Percentiles rank a stretch among this genome's conserved stretches.
Evolutionary conservation across 805 yeast genomes (phyloP).

Genomic region (Nakazawaea pomicola): DNA sequence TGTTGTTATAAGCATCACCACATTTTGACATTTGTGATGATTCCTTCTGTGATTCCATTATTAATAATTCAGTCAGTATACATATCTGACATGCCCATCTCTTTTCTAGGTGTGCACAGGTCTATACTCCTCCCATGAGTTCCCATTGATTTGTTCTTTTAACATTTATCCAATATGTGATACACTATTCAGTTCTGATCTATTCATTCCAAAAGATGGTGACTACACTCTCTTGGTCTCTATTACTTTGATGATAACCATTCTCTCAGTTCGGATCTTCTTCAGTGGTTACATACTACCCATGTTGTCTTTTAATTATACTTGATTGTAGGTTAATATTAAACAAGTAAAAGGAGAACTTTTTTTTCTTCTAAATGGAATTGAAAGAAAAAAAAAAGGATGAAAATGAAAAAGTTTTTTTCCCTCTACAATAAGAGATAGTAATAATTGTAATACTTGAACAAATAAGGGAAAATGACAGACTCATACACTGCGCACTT

Average conservation of each 20-base stretch:
- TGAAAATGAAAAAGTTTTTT: not conserved
- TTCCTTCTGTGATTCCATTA: too few species aligned
- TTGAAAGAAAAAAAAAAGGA: not conserved
- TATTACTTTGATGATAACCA: not conserved
- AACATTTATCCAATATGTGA: not conserved
- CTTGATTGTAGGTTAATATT: constrained; percentile 16
- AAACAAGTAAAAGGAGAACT: constrained; percentile 16
- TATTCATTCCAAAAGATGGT: not conserved
- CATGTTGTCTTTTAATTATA: constrained; percentile 43
- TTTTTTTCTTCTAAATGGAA: constrained; percentile 6
- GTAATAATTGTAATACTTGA: too few species aligned
- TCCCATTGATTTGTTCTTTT: constrained; percentile 1
- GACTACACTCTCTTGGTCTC: not conserved
- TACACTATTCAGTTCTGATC: not conserved
- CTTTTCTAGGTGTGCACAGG: too few species aligned
- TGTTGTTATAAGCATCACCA: too few species aligned
- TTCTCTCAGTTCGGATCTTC: not conserved
- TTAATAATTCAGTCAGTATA: too few species aligned
- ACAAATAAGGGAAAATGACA: too few species aligned
- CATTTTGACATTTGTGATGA: too few species aligned
- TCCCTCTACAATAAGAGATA: too few species aligned
- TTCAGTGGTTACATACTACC: constrained; percentile 58
- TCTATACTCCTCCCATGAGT: too few species aligned
- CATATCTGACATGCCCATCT: too few species aligned
- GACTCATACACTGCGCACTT: too few species aligned